Evolutionary conservation across 2,329 filamentous ascomycete species (phyloP).

Genomic region (Neopestalotiopsis sp.): DNA sequence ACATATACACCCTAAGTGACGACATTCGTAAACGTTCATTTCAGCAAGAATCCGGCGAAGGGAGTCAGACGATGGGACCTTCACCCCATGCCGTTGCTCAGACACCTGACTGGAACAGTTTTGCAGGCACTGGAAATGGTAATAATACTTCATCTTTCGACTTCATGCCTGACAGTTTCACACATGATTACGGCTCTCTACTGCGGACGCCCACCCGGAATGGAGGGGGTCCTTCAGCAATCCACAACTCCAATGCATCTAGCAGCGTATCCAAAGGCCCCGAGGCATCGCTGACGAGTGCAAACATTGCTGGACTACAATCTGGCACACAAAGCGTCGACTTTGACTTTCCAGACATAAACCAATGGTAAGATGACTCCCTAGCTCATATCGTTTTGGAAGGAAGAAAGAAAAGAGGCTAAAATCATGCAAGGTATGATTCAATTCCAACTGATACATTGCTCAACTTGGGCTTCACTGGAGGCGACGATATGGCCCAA

Average conservation of each 20-base stretch:
- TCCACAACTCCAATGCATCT: background rate
- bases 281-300: background rate
- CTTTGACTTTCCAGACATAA: slow-evolving; percentile 21
- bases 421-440: slow-evolving; percentile 33
- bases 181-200: slow-evolving; percentile 10
- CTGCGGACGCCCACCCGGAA: background rate
- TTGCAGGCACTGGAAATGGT: background rate
- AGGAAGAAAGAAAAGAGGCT: background rate
- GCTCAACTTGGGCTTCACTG: slow-evolving; percentile 39
- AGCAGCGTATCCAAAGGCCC: background rate
- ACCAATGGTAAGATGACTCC: slow-evolving; percentile 31
- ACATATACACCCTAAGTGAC: slow-evolving; percentile 39
- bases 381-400: slow-evolving; percentile 19
- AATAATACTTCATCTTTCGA: background rate
- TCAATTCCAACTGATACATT: slow-evolving; percentile 38
- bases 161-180: slow-evolving; percentile 9
- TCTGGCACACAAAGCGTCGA: slow-evolving; percentile 10
- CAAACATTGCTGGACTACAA: background rate
- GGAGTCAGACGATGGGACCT: slow-evolving; percentile 24
- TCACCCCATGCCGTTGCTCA: slow-evolving; percentile 23
- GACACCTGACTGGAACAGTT: slow-evolving; percentile 10
- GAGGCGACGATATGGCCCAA: slow-evolving; percentile 37
- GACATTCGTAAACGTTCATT: slow-evolving; percentile 35
- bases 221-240: background rate
- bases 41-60: slow-evolving; percentile 26